Conservation (phyloP, 306 rosid species). For the Ceratonia siliqua region DNA sequence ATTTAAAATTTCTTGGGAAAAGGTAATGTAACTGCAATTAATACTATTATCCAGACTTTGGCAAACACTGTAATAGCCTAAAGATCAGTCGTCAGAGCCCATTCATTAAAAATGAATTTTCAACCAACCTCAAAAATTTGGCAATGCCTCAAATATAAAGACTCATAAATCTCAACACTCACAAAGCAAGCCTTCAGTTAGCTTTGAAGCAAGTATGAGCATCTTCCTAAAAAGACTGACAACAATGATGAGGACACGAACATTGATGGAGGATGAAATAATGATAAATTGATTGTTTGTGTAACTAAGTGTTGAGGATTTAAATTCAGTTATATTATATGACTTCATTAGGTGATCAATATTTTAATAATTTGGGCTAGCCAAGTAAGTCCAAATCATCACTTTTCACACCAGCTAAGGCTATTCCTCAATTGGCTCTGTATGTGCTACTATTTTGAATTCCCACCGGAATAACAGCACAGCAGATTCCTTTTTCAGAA, state of each 20-base stretch:
- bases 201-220: not conserved
- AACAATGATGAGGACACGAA: not conserved
- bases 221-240: conserved; percentile 18
- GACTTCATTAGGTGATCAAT: conserved; percentile 11
- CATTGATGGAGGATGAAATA: not conserved
- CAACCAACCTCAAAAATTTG: conserved; percentile 19
- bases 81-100: conserved; percentile 9
- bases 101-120: conserved; percentile 11
- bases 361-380: conserved; percentile 24
- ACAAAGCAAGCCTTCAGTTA: conserved; percentile 11
- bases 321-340: not conserved
- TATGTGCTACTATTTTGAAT: conserved; percentile 1
- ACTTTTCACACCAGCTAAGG: conserved; percentile 20
- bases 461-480: conserved; percentile 5
- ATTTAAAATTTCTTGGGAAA: conserved; percentile 2
- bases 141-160: not conserved
- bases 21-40: not conserved
- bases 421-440: conserved; percentile 17
- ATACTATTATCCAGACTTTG: conserved; percentile 7
- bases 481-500: conserved; percentile 22
- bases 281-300: not conserved
- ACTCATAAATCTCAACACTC: not conserved
- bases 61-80: conserved; percentile 4
- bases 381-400: conserved; percentile 27
- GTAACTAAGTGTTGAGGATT: not conserved